A percentile compares a stretch with the other conserved stretches of the same genome.
Conservation (phyloP, 1,284 basidiomycete genomes). For the Mycosarcoma mackinlayi region DNA sequence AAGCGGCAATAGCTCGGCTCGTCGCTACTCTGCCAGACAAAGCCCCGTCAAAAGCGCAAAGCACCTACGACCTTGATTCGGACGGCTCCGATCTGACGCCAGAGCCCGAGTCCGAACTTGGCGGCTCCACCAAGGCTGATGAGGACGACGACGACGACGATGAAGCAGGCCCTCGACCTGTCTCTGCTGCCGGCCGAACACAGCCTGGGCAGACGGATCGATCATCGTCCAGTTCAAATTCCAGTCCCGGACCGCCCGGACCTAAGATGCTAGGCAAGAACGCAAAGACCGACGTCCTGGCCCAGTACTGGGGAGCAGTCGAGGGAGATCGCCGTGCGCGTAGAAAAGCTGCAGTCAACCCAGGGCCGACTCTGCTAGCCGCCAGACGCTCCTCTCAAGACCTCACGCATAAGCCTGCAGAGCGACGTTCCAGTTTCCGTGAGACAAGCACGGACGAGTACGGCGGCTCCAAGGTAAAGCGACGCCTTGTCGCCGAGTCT, state of each 20-base stretch:
- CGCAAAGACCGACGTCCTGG: conserved; percentile 64
- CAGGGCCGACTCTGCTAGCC: conserved; percentile 40
- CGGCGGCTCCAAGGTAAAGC: conserved; percentile 22
- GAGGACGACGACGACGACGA: conserved; percentile 41
- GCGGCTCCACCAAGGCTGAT: conserved; percentile 15
- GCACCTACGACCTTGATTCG: conserved; percentile 30
- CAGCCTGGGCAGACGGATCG: conserved; percentile 19
- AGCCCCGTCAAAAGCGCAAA: neutral
- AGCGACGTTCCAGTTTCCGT: conserved; percentile 43
- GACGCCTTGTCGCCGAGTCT: conserved; percentile 38
- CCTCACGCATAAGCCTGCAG: conserved; percentile 18
- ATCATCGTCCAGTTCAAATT: conserved; percentile 36
- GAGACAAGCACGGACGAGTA: conserved; percentile 29
- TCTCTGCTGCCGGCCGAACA: conserved; percentile 17
- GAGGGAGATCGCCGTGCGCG: conserved; percentile 54
- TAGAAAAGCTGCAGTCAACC: conserved; percentile 40
- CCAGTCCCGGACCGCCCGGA: conserved; percentile 50
- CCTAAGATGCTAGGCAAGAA: conserved; percentile 67
- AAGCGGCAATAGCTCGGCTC: conserved; percentile 15
- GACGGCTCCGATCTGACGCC: conserved; percentile 49
- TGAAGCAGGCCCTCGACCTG: conserved; percentile 21
- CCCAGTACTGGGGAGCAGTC: conserved; percentile 64
- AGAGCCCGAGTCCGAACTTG: conserved; percentile 45
- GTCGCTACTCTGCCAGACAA: conserved; percentile 11
- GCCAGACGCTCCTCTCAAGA: conserved; percentile 30